Evolutionary conservation across 805 yeast species (phyloP), one percentile per base, ranked within the genome.

Genomic region (Metschnikowia lochheadii): DNA sequence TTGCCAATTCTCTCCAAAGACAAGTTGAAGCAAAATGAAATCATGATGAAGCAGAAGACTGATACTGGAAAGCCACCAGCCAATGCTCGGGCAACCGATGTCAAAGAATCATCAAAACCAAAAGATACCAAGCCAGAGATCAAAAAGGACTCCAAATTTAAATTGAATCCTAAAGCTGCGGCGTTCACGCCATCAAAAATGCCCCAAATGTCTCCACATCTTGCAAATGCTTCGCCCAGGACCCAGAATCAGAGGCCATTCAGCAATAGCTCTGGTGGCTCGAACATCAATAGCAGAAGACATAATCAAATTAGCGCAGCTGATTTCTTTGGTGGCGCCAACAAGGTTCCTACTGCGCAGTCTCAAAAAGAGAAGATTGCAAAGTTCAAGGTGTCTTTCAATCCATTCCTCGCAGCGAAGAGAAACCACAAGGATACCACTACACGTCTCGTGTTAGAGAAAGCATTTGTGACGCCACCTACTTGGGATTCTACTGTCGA

Each of bases 1-100:
- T 69, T 85, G 53, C 90, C 94, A 6, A 84, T 86, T 17, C 69
- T 85, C 32, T 71, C 91, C 8, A 84, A 87, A 65, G 87, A 83
- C 56, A 81, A 80, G 60, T 62, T 63, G n/a, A 83, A 82, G 62
- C 88, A 83, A 62, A 81, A 80, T 50, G 85, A 82, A 62, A 81
- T 82, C 34, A 63, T 76, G 58, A 76, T 72, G 62, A 73, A 70
- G 52, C 73, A 68, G 51, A 57, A 51, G 29, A 46, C 48, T 14
- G 49, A 40, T 37, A 49, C 40, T n/a, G 46, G 40, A 36, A 43
- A 31, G 46, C 21, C 45, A 46, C 14, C 36, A n/a, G 21, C 32
- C 6, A 40, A 26, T 3, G 11, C 13, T 31, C 56, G 6, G 33
- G 32, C 21, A 40, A 15, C 21, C 17, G 34, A 50, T 23, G 40